Conservation (phyloP, 306 rosid genomes). For the Vigna mungo region DNA sequence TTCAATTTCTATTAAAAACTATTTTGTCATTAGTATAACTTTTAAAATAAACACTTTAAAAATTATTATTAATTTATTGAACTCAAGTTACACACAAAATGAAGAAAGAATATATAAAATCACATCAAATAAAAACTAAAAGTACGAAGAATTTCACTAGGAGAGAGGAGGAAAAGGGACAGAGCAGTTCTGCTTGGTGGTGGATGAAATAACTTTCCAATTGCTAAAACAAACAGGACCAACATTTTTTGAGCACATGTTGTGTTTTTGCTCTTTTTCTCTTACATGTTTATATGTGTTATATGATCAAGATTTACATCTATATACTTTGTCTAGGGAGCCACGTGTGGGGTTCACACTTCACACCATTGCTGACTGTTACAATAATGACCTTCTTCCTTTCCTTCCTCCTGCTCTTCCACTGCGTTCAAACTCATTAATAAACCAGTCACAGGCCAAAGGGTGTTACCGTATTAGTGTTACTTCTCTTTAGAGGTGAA, state of each 20-base stretch:
- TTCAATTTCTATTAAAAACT: too few relatives aligned
- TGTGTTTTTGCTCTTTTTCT: slow-evolving; percentile 42
- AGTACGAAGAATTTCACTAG: neutral
- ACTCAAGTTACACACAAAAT: neutral
- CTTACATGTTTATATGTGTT: neutral
- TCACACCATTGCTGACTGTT: slow-evolving; percentile 31
- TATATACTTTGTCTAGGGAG: slow-evolving; percentile 5
- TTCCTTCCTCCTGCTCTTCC: neutral
- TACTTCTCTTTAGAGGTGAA: neutral
- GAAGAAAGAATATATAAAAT: slow-evolving; percentile 5
- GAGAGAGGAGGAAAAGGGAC: slow-evolving; percentile 15
- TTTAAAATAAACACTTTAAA: too few relatives aligned
- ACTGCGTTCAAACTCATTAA: neutral
- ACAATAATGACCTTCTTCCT: slow-evolving; percentile 14
- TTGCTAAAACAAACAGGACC: slow-evolving; percentile 34
- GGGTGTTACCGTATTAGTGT: neutral
- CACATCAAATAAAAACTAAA: neutral
- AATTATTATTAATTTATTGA: too few relatives aligned
- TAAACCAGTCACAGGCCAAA: slow-evolving; percentile 3
- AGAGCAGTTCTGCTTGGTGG: slow-evolving; percentile 1
- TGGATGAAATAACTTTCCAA: slow-evolving; percentile 7
- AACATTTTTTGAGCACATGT: slow-evolving; percentile 47
- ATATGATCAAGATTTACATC: slow-evolving; percentile 2
- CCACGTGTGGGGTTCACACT: slow-evolving; percentile 45
- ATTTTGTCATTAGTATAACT: too few relatives aligned